Percentiles rank a stretch among this genome's conserved stretches.
Conservation (phyloP, 2,329 filamentous ascomycete species). For the Pseudocercospora crystallina region DNA sequence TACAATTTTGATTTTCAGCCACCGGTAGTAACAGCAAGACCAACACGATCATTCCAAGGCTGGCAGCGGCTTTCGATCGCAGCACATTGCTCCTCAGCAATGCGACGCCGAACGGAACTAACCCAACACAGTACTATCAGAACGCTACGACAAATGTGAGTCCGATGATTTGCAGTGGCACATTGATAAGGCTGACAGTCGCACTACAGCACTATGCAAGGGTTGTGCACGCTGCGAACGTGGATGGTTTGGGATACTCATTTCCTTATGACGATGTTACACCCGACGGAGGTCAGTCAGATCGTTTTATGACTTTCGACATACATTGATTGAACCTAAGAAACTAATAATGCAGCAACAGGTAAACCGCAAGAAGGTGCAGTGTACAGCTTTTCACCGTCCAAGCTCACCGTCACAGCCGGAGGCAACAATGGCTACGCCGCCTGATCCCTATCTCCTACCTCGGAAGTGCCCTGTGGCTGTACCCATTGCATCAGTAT, state of each 20-base stretch:
- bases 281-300: conserved; percentile 49
- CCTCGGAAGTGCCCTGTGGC: too few relatives aligned
- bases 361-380: conserved; percentile 33
- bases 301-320: neutral
- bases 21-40: conserved; percentile 43
- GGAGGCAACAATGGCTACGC: conserved; percentile 32
- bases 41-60: conserved; percentile 66
- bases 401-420: conserved; percentile 29
- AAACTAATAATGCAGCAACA: neutral
- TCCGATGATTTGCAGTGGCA: neutral
- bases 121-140: conserved; percentile 32
- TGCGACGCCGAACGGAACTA: conserved; percentile 36
- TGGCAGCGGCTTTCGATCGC: conserved; percentile 74
- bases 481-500: too few relatives aligned
- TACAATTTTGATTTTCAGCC: conserved; percentile 15
- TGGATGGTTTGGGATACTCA: conserved; percentile 62
- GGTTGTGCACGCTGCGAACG: conserved; percentile 44
- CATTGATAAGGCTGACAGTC: conserved; percentile 11
- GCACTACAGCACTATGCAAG: conserved; percentile 33
- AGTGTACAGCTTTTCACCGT: conserved; percentile 31
- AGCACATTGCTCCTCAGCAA: conserved; percentile 60
- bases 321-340: too few relatives aligned
- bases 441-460: conserved; percentile 4
- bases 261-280: conserved; percentile 70
- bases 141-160: conserved; percentile 33